Percentiles rank a stretch among this genome's conserved stretches.
Conservation (phyloP, 805 yeast genomes). For the Spathaspora girioi region DNA sequence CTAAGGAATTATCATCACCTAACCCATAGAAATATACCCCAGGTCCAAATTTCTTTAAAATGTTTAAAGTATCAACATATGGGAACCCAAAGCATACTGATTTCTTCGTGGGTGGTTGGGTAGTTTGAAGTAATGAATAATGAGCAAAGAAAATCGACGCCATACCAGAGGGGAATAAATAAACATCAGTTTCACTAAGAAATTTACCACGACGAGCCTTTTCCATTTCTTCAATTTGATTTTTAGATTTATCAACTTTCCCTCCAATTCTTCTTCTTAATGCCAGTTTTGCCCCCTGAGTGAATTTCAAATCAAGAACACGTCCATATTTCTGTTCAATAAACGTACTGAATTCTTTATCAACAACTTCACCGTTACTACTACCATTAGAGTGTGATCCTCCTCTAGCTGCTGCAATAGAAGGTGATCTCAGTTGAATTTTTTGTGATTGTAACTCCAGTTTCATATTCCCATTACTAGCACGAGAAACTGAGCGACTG, state of each 20-base stretch:
- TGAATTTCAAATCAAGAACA: constrained; percentile 73
- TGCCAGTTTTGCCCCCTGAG: constrained; percentile 70
- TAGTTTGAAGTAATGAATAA: constrained; percentile 41
- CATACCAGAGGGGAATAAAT: constrained; percentile 89
- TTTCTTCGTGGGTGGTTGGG: constrained; percentile 35
- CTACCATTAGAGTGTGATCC: constrained; percentile 11
- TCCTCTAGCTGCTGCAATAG: constrained; percentile 25
- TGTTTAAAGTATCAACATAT: constrained; percentile 86
- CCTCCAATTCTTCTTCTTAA: constrained; percentile 74
- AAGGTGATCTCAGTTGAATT: constrained; percentile 30
- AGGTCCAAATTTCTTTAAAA: constrained; percentile 85
- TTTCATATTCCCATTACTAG: constrained; percentile 14
- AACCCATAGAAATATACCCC: constrained; percentile 84
- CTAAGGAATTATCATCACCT: constrained; percentile 71
- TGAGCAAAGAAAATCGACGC: constrained; percentile 85
- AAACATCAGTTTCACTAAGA: constrained; percentile 62
- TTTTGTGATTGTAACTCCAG: constrained; percentile 33
- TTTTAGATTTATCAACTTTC: constrained; percentile 44
- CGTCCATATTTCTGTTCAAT: constrained; percentile 92
- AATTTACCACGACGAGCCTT: constrained; percentile 25
- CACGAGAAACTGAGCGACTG: neutral
- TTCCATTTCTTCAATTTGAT: constrained; percentile 23
- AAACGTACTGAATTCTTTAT: constrained; percentile 58
- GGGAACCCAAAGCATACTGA: constrained; percentile 96
- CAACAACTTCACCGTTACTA: constrained; percentile 20